These are phyloP conservation scores for Yamagishiella unicocca DNA, from an alignment of 139 green algal genomes.

Conservation along the genomic window DNA sequence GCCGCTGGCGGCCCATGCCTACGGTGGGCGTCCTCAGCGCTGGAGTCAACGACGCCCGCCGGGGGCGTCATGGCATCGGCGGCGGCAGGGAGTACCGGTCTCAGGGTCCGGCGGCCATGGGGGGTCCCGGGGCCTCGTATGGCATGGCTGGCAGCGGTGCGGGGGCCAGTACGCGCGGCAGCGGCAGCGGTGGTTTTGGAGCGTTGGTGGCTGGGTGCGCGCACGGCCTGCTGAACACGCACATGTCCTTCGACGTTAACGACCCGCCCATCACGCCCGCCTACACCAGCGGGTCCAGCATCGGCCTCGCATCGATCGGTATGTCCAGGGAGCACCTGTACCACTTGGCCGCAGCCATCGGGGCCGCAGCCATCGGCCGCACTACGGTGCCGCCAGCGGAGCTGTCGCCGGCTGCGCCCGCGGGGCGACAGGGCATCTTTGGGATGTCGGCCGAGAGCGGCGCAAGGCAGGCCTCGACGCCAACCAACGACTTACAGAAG, in stretches of 20 bases:
- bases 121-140: no score
- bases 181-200: not conserved
- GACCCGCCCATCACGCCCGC: constrained; percentile 37
- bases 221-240: not conserved
- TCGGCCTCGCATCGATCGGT: not conserved
- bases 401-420: not conserved
- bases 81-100: not conserved
- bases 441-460: not conserved
- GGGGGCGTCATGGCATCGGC: no score
- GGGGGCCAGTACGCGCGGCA: not conserved
- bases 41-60: no score
- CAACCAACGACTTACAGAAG: no score
- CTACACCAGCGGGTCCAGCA: constrained; percentile 27
- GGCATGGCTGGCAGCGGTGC: no score
- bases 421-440: not conserved
- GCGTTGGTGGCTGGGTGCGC: not conserved
- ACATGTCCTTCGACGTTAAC: constrained; percentile 35
- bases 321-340: not conserved
- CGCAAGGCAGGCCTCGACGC: no score
- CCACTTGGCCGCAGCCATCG: not conserved
- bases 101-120: no score
- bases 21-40: no score
- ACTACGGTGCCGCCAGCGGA: not conserved
- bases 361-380: not conserved
- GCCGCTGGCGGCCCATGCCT: no score